Evolutionary conservation across 345 rosid species (phyloP), one percentile per base, ranked within the genome.

Genomic region (Conringia planisiliqua): DNA sequence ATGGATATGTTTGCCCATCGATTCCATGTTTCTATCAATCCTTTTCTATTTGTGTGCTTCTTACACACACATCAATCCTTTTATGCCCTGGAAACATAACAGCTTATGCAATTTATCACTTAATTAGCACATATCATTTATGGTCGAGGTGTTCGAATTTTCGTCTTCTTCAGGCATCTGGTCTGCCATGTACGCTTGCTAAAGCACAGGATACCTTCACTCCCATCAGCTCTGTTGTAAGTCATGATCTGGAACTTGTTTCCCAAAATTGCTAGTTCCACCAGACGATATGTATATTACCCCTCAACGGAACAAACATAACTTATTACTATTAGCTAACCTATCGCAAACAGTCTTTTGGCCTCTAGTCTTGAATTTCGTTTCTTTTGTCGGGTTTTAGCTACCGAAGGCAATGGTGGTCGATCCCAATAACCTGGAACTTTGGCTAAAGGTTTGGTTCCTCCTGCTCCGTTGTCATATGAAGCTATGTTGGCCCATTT

Each of bases 161-260:
- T 62, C 6, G 50, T 73, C 76, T 30, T 76, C 36, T 56, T 10
- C 79, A 92, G 97, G 82, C 99, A 73, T 87, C 90, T 65, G 96
- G 99, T 72, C 97, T 95, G 66, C 99, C 97, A 10, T 90, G 97
- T 93, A 89, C 92, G 40, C 87, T 92, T 65, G 92, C 97, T 42
- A 92, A 95, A 81, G 99, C 90, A 48, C 93, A 87, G 79, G 99
- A 92, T 70, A 91, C 97, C 16, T 95, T 92, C 77, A 90, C 99
- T 4, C 97, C 97, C 3, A 92, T 95, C 74, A 90, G 93, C 74
- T 84, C 93, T 52, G 85, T 90, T 76, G 97, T 92, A 83, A 87
- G 96, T 78, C 56, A 64, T 66, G 12, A 55, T 62, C 44, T 60
- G 40, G 2, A 72, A 56, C 56, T 11, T 56, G 38, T 74, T 62